These are phyloP conservation scores for Diplotaxis tenuifolia DNA, from an alignment of 345 rosid genomes.

Conservation along the genomic window DNA sequence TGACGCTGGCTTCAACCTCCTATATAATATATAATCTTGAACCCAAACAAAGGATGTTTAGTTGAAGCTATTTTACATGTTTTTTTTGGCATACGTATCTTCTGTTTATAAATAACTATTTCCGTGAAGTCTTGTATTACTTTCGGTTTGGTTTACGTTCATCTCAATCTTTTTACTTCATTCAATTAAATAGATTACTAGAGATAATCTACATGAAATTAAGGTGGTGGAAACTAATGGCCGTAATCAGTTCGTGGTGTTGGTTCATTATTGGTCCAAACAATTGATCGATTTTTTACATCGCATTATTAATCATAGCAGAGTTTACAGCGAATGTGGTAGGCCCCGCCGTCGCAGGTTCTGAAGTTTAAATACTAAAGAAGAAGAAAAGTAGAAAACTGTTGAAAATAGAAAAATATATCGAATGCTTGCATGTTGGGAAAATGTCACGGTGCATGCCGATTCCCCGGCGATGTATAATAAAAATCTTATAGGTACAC, in stretches of 20 bases:
- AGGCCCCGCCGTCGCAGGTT: slow-evolving; percentile 30
- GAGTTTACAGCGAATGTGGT: slow-evolving; percentile 1
- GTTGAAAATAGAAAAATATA: neutral
- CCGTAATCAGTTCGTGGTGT: neutral
- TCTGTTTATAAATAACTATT: neutral
- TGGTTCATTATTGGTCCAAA: neutral
- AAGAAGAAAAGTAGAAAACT: neutral
- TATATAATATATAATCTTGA: neutral
- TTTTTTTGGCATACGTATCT: neutral
- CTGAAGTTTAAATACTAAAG: neutral
- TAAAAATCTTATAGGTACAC: neutral
- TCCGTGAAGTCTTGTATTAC: slow-evolving; percentile 6
- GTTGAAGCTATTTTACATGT: neutral
- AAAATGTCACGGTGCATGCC: slow-evolving; percentile 32
- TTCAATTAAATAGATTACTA: neutral
- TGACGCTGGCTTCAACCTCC: neutral
- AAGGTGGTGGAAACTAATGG: neutral
- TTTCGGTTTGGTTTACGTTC: neutral
- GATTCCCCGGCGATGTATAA: slow-evolving; percentile 25
- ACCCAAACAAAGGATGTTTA: neutral
- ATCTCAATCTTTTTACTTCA: neutral
- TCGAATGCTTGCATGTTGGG: slow-evolving; percentile 15
- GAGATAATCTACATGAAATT: neutral
- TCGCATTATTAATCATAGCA: neutral
- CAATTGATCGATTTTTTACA: slow-evolving; percentile 1